These are phyloP conservation scores for Trichoderma orchidacearum DNA, from an alignment of 495 filamentous ascomycete genomes.

Conservation along the genomic window DNA sequence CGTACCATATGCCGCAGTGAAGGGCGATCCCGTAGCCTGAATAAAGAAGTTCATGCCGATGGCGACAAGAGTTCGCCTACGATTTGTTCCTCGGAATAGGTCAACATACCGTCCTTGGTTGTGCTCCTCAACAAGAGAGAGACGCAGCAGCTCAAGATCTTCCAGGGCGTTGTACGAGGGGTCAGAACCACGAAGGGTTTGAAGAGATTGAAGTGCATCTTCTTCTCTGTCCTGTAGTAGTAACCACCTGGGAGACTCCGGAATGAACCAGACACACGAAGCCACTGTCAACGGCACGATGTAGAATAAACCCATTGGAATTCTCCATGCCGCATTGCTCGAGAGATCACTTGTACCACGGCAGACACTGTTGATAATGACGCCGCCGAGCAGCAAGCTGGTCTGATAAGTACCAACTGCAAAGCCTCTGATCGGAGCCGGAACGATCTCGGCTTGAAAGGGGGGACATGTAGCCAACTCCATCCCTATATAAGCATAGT, in stretches of 20 bases:
- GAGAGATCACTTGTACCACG: conserved; percentile 14
- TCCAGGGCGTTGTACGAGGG: neutral
- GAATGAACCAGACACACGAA: conserved; percentile 19
- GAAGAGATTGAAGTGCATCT: conserved; percentile 13
- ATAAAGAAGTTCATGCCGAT: conserved; percentile 18
- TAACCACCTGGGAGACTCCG: conserved; percentile 21
- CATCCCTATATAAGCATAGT: conserved; percentile 26
- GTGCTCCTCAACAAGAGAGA: conserved; percentile 3
- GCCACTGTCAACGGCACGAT: conserved; percentile 14
- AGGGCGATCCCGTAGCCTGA: conserved; percentile 20
- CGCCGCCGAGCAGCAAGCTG: conserved; percentile 11
- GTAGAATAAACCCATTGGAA: conserved; percentile 17
- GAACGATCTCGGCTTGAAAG: conserved; percentile 19
- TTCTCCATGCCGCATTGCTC: conserved; percentile 17
- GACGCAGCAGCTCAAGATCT: conserved; percentile 6
- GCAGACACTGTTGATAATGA: conserved; percentile 16
- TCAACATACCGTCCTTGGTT: conserved; percentile 15
- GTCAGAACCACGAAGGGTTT: conserved; percentile 3
- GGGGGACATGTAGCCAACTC: conserved; percentile 18
- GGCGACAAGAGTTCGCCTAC: conserved; percentile 19
- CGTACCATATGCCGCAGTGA: conserved; percentile 18
- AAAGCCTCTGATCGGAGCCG: conserved; percentile 19
- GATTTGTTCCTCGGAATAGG: conserved; percentile 15
- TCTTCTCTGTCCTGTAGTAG: conserved; percentile 15
- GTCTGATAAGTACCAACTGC: conserved; percentile 19